Evolutionary conservation across 2,329 filamentous ascomycete genomes (phyloP), one percentile per base, ranked within the genome.

Genomic region (Pestalotiopsis sp.): DNA sequence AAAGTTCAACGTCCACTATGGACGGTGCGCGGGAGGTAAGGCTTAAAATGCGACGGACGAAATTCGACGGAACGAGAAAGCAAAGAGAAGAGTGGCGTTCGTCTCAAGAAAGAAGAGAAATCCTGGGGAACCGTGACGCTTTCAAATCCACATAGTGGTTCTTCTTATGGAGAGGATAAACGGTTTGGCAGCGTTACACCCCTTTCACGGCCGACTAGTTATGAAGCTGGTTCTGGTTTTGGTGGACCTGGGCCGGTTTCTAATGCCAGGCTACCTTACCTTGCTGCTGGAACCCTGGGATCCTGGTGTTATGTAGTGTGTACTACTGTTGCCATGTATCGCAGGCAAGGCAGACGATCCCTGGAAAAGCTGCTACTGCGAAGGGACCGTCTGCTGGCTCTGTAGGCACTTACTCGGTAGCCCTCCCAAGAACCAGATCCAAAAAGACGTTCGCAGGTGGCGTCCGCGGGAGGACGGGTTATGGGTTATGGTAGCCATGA

Each of bases 141-240:
- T 65, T 57, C 63, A 55, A 55, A 45, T 58, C 49, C 45, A 55
- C 62, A 64, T 23, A 13, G 62, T 64, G 62, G 62, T 52, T 52
- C 63, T 36, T 36, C 17, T 65, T 65, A 58, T 31, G 63, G 14
- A 36, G 20, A 39, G 14, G 31, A 36, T 36, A 65, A 65, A 45
- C 38, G 23, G 20, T 57, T 39, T 57, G 45, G 36, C 63, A 57
- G 49, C 49, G 36, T 55, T 65, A 58, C 41, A 57, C 41, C 41
- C 63, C 25, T 39, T 49, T 25, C 25, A 36, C 23, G 4, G 57
- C 12, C 31, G 49, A 65, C 63, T 57, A 17, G 25, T 20, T 23
- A 52, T 52, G 45, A 52, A 52, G 45, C 45, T 52, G 45, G 45
- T n/a, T 52, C 45, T 52, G 45, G 45, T 52, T 52, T 20, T 52